Conservation (phyloP, 164 flowering plant species). For the Warburgia ugandensis region DNA sequence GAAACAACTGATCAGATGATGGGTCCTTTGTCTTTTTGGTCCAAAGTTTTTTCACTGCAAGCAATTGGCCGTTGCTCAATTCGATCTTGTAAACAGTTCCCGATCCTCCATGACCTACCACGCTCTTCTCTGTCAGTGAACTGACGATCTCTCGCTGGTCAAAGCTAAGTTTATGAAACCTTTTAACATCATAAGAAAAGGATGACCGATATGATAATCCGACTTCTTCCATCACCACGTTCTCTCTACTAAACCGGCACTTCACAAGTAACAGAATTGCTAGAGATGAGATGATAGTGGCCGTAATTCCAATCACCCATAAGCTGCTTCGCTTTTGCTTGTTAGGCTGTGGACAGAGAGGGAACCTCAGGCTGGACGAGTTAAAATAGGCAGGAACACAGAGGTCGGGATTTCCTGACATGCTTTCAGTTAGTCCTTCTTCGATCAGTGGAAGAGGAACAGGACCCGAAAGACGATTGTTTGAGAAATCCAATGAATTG, state of each 20-base stretch:
- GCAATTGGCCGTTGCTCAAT: slow-evolving; percentile 51
- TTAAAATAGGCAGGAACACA: slow-evolving; percentile 39
- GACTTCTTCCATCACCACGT: slow-evolving; percentile 31
- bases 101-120: slow-evolving; percentile 91
- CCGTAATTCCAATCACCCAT: slow-evolving; percentile 52
- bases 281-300: slow-evolving; percentile 31
- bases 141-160: slow-evolving; percentile 60
- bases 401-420: slow-evolving; percentile 68
- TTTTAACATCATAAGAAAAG: slow-evolving; percentile 59
- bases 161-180: slow-evolving; percentile 65
- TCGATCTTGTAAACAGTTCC: slow-evolving; percentile 83
- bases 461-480: slow-evolving; percentile 72
- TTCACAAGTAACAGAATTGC: slow-evolving; percentile 47
- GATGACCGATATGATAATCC: slow-evolving; percentile 40
- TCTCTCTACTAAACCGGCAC: slow-evolving; percentile 35
- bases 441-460: slow-evolving; percentile 49
- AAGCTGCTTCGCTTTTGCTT: slow-evolving; percentile 34
- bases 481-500: slow-evolving; percentile 69
- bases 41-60: slow-evolving; percentile 92
- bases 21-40: slow-evolving; percentile 47
- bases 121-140: slow-evolving; percentile 69
- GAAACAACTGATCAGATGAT: slow-evolving; percentile 30
- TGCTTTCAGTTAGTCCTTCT: slow-evolving; percentile 65
- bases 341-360: slow-evolving; percentile 35
- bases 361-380: slow-evolving; percentile 33